These are phyloP conservation scores for Candida qinlingensis DNA, from an alignment of 805 yeast species.

Conservation along the genomic window DNA sequence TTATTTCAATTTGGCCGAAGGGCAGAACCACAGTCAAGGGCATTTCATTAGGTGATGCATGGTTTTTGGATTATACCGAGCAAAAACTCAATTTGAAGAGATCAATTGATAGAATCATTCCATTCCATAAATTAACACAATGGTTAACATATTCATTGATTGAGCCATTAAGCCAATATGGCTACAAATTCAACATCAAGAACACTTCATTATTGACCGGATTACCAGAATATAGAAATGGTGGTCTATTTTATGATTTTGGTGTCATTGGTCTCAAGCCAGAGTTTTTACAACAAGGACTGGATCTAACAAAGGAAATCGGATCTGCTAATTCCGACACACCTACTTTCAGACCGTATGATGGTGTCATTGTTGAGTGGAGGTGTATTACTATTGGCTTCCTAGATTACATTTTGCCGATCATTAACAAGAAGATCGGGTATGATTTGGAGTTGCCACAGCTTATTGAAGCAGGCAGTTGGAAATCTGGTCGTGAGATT, in stretches of 20 bases:
- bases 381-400: slow-evolving; percentile 55
- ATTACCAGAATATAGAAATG: slow-evolving; percentile 79
- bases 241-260: slow-evolving; percentile 56
- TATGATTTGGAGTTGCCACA: slow-evolving; percentile 46
- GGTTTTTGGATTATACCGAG: slow-evolving; percentile 39
- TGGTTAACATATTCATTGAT: slow-evolving; percentile 61
- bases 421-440: slow-evolving; percentile 42
- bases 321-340: slow-evolving; percentile 26
- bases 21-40: slow-evolving; percentile 49
- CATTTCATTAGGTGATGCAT: slow-evolving; percentile 55
- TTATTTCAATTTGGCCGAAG: slow-evolving; percentile 56
- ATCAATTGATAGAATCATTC: slow-evolving; percentile 39
- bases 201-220: slow-evolving; percentile 83
- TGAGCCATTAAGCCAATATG: slow-evolving; percentile 44
- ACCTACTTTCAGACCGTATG: slow-evolving; percentile 49
- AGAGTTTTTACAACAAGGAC: slow-evolving; percentile 33
- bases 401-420: slow-evolving; percentile 46
- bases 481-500: slow-evolving; percentile 61
- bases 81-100: slow-evolving; percentile 17
- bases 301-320: slow-evolving; percentile 29
- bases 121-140: slow-evolving; percentile 63
- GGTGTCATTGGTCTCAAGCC: slow-evolving; percentile 45
- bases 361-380: slow-evolving; percentile 65
- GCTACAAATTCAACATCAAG: slow-evolving; percentile 48
- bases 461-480: slow-evolving; percentile 61